These are phyloP conservation scores for Ceratobasidium sp. DNA, from an alignment of 1,284 basidiomycete genomes.

Conservation along the genomic window DNA sequence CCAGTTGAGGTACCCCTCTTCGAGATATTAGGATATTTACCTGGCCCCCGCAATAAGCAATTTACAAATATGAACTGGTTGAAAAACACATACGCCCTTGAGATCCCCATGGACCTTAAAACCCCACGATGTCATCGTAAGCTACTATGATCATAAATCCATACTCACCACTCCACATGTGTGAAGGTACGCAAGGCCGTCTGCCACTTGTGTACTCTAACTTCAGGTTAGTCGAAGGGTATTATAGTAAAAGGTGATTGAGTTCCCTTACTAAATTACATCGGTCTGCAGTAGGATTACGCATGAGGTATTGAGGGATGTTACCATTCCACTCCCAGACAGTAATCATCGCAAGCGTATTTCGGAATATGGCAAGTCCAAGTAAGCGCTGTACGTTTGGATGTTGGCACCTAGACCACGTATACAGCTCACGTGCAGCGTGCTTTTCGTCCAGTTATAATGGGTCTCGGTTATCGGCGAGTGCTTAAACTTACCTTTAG, in stretches of 20 bases:
- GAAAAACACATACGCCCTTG: background rate
- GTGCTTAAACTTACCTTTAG: background rate
- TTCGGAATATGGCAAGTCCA: background rate
- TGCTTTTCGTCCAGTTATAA: background rate
- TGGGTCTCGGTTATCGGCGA: too few relatives aligned
- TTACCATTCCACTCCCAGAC: background rate
- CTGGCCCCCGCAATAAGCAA: too few relatives aligned
- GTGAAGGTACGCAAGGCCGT: conserved; percentile 7
- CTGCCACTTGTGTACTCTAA: background rate
- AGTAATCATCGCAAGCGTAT: background rate
- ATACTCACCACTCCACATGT: background rate
- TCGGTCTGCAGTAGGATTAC: background rate
- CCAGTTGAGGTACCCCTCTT: background rate
- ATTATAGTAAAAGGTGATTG: background rate
- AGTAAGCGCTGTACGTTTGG: background rate
- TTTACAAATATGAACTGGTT: too few relatives aligned
- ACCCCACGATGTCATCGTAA: too few relatives aligned
- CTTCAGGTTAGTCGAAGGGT: too few relatives aligned
- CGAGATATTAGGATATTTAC: conserved; percentile 1
- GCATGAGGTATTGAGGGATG: background rate
- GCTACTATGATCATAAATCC: background rate
- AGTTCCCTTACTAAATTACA: background rate
- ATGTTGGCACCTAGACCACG: conserved; percentile 18
- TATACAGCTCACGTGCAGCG: background rate
- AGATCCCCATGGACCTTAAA: conserved; percentile 8